phyloP scores from a whole-genome alignment of 129 eudicot genomes.

The Scalesia atractyloides region DNA sequence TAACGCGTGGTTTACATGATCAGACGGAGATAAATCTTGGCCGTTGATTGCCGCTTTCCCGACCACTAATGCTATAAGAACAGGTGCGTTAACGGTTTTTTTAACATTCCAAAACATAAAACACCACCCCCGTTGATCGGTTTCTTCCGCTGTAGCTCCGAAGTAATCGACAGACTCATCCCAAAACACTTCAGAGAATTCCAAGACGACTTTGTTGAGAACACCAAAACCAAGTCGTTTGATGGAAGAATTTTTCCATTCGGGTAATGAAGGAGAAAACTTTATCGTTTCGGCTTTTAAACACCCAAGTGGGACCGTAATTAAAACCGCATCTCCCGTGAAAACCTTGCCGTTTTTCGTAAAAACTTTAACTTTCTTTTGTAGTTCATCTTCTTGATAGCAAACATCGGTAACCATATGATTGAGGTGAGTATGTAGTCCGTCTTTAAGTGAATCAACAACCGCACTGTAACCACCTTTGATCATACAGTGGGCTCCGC shows the following conservation, averaged over 20 bases:
- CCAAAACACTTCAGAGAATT: constrained; percentile 94
- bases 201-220: constrained; percentile 86
- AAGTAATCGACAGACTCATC: constrained; percentile 94
- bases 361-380: constrained; percentile 65
- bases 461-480: constrained; percentile 95
- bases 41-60: constrained; percentile 89
- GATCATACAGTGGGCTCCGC: constrained; percentile 99
- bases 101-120: constrained; percentile 98
- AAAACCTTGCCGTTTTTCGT: constrained; percentile 69
- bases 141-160: constrained; percentile 94
- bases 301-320: constrained; percentile 97
- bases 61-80: constrained; percentile 90
- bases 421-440: constrained; percentile 68
- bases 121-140: constrained; percentile 79
- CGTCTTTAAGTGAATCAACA: constrained; percentile 77
- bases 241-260: constrained; percentile 79
- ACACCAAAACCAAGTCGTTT: constrained; percentile 93
- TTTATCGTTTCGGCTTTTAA: constrained; percentile 74
- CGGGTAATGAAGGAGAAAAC: constrained; percentile 80
- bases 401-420: constrained; percentile 69
- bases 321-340: constrained; percentile 77
- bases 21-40: constrained; percentile 53
- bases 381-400: constrained; percentile 40
- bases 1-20: constrained; percentile 79
- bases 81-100: constrained; percentile 96